Conservation (phyloP, 2,329 filamentous ascomycete genomes). For the Ophiocordyceps camponoti-rufipedis region DNA sequence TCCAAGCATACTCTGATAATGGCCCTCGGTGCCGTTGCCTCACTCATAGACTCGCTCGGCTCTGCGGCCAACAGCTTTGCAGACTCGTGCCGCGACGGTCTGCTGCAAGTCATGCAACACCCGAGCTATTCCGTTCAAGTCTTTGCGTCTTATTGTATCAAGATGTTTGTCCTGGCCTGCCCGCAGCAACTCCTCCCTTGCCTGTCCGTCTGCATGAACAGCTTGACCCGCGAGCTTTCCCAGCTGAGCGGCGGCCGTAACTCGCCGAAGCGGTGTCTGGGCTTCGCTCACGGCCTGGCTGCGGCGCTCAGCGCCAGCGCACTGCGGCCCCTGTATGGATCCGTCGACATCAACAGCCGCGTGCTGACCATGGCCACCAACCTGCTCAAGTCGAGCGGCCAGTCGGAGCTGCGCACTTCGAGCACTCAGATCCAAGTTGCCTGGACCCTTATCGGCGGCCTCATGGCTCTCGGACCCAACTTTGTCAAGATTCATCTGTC, state of each 20-base stretch:
- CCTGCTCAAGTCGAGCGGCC: conserved; percentile 78
- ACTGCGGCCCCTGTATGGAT: conserved; percentile 76
- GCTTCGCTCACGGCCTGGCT: conserved; percentile 80
- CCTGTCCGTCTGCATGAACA: conserved; percentile 93
- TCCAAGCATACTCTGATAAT: conserved; percentile 71
- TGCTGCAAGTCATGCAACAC: conserved; percentile 82
- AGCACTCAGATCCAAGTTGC: conserved; percentile 94
- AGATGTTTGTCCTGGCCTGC: conserved; percentile 74
- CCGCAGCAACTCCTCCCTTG: conserved; percentile 83
- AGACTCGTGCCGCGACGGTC: conserved; percentile 67
- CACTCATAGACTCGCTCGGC: conserved; percentile 62
- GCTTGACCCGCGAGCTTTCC: conserved; percentile 68
- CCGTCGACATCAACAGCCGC: conserved; percentile 84
- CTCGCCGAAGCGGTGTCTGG: conserved; percentile 67
- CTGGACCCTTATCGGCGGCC: conserved; percentile 88
- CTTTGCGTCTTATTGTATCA: conserved; percentile 69
- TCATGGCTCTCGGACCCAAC: conserved; percentile 93
- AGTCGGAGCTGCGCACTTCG: conserved; percentile 77
- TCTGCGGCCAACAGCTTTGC: conserved; percentile 66
- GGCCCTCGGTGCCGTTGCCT: conserved; percentile 59
- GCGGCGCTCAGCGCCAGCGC: conserved; percentile 82
- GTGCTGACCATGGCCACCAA: conserved; percentile 84
- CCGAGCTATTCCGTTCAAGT: conserved; percentile 94
- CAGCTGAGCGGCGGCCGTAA: conserved; percentile 58
- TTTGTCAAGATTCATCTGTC: conserved; percentile 98